Conservation (phyloP, 2,329 filamentous ascomycete species). For the Venturia carpophila region DNA sequence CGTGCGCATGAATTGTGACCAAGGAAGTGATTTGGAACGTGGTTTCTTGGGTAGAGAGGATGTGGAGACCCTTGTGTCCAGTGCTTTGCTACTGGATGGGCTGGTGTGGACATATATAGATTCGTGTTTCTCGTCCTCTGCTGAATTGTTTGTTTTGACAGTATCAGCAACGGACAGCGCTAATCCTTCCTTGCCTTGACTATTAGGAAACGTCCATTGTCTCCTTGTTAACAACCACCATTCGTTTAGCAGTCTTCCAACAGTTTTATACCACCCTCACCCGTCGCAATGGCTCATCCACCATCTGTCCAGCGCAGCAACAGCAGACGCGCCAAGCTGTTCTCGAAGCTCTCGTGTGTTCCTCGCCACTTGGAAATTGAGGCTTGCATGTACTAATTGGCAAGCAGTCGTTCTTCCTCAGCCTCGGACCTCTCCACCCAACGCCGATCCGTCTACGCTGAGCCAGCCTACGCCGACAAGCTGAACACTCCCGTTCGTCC, state of each 20-base stretch:
- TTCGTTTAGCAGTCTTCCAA: slow-evolving; percentile 1
- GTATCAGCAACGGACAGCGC: neutral
- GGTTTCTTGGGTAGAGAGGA: neutral
- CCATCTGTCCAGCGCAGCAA: neutral
- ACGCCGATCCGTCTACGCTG: slow-evolving; percentile 7
- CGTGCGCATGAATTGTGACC: neutral
- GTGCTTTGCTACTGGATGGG: neutral
- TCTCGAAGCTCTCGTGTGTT: slow-evolving; percentile 7
- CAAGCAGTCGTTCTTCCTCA: neutral
- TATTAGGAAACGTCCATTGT: neutral
- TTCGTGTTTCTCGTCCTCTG: neutral
- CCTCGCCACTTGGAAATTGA: neutral
- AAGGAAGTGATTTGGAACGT: slow-evolving; percentile 3
- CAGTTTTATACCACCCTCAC: neutral
- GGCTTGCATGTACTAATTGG: neutral
- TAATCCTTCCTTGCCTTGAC: neutral
- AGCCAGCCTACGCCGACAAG: slow-evolving; percentile 1
- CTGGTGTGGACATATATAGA: neutral
- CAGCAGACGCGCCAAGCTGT: slow-evolving; percentile 12
- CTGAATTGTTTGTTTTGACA: neutral
- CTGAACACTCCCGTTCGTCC: neutral
- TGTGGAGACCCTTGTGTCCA: neutral
- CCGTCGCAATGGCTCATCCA: slow-evolving; percentile 4
- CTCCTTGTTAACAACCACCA: neutral
- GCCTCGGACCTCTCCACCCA: neutral